These are phyloP conservation scores for Aspergillus costaricaensis DNA, from an alignment of 2,329 filamentous ascomycete species.

Conservation along the genomic window DNA sequence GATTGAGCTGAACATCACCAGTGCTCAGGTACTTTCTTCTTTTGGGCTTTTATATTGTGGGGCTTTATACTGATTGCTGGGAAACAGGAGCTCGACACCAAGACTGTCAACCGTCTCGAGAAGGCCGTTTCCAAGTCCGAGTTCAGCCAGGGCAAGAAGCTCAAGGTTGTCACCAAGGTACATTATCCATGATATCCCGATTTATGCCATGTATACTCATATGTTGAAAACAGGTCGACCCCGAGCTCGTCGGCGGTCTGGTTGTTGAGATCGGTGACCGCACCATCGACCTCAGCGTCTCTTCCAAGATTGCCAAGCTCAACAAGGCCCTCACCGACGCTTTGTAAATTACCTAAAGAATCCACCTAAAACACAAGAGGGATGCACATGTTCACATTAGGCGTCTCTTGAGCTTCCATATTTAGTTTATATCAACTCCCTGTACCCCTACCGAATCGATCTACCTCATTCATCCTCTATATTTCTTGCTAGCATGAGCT, in stretches of 20 bases:
- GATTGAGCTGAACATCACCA: slow-evolving; percentile 89
- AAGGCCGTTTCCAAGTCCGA: slow-evolving; percentile 82
- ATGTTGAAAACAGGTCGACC: slow-evolving; percentile 68
- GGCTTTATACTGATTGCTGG: neutral
- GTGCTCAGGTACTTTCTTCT: slow-evolving; percentile 68
- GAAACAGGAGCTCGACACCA: slow-evolving; percentile 76
- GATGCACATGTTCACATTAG: neutral
- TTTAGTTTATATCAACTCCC: neutral
- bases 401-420: neutral
- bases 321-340: slow-evolving; percentile 98
- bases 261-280: slow-evolving; percentile 96
- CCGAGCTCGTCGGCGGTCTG: slow-evolving; percentile 90
- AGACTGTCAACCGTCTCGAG: slow-evolving; percentile 83
- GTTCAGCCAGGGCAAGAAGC: slow-evolving; percentile 91
- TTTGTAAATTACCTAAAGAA: slow-evolving; percentile 68
- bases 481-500: slow-evolving; percentile 11
- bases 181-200: slow-evolving; percentile 25
- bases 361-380: neutral
- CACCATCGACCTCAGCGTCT: slow-evolving; percentile 96
- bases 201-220: too few relatives aligned
- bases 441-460: slow-evolving; percentile 1
- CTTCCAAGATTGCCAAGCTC: slow-evolving; percentile 92
- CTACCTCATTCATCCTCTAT: neutral
- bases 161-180: slow-evolving; percentile 93
- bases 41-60: neutral